These are phyloP conservation scores for Candida sp. DNA, from an alignment of 1,139 yeast genomes.

Conservation along the genomic window DNA sequence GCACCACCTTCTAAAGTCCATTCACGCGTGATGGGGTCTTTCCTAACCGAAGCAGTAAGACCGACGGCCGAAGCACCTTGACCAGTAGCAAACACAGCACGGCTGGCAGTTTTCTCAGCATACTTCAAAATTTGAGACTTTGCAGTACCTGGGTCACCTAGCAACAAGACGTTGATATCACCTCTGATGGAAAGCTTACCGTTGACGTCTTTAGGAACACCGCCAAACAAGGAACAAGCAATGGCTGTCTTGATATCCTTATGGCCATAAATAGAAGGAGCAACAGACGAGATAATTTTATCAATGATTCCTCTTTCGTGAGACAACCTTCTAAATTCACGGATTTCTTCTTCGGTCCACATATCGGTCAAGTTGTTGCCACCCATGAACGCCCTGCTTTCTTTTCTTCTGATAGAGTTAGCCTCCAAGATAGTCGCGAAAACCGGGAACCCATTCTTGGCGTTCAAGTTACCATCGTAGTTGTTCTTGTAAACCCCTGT, in stretches of 20 bases:
- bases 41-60: conserved; percentile 94
- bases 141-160: conserved; percentile 99
- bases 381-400: conserved; percentile 32
- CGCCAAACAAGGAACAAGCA: conserved; percentile 94
- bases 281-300: conserved; percentile 88
- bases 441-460: conserved; percentile 97
- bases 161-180: conserved; percentile 87
- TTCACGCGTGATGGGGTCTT: conserved; percentile 94
- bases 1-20: conserved; percentile 99
- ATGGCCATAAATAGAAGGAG: conserved; percentile 98
- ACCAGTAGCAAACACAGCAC: conserved; percentile 99
- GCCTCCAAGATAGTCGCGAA: conserved; percentile 96
- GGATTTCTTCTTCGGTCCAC: conserved; percentile 93
- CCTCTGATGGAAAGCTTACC: conserved; percentile 98
- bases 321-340: conserved; percentile 78
- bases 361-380: conserved; percentile 59
- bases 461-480: conserved; percentile 91
- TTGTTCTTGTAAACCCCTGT: conserved; percentile 94
- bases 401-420: conserved; percentile 80
- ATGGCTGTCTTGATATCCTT: conserved; percentile 92
- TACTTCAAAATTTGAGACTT: conserved; percentile 95
- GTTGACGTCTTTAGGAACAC: conserved; percentile 92
- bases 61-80: conserved; percentile 99
- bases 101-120: conserved; percentile 93
- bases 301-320: conserved; percentile 82